Base-by-base conservation (phyloP, 306 rosid genomes). In the Rosa rugosa region DNA sequence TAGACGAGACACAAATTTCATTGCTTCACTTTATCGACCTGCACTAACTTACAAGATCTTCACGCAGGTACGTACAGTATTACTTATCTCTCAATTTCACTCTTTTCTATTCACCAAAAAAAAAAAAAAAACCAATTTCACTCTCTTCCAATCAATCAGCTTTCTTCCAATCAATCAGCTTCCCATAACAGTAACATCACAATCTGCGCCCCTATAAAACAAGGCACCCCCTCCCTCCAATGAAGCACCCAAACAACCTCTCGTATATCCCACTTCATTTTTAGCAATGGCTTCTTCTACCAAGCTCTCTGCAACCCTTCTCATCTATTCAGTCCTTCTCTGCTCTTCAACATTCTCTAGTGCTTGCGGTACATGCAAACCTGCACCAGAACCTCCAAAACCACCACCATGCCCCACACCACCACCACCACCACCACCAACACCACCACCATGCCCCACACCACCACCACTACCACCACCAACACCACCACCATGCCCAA, bases 131-230 rank as follows among this genome's bases (percentile, higher is more conserved):
- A 31, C 36, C 36, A 31, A 31, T 31, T 31, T 31, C 80, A 17
- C 50, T 75, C 87, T 49, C 89, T 88, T 87, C 87, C 92, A 84
- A 89, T 78, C 91, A 82, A 83, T 87, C 79, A 23, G 65, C 69
- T 73, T 82, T 49, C 89, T 88, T 87, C 87, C 92, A 84, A 89
- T 78, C 91, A 82, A 83, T 87, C 79, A 23, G 65, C 69, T 73
- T 82, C 38, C 76, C 80, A 72, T 71, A 63, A 67, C 75, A 41
- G 4, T 40, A 73, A 77, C 89, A 89, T 79, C 78, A 75, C 86
- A 57, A 75, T 72, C 49, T 77, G 72, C 23, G 38, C 4, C 17
- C 82, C 92, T 85, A 76, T 90, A 90, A 80, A 87, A 72, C 17
- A 3, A 66, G 17, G 41, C n/a, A 60, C 20, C 70, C 71, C 71